Conservation (phyloP, 345 rosid genomes). For the Syzygium grande region DNA sequence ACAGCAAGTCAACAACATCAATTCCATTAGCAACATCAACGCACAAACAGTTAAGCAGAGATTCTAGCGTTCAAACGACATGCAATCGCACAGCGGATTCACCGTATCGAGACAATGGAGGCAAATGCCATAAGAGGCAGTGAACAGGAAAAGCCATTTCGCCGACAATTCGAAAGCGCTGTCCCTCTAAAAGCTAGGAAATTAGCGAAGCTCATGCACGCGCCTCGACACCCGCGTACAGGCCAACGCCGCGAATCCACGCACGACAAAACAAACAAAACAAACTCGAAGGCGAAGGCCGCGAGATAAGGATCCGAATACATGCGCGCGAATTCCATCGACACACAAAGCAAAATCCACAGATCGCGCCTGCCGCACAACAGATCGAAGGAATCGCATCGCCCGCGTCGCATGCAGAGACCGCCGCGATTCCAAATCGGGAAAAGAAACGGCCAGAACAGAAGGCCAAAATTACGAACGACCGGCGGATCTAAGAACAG, state of each 20-base stretch:
- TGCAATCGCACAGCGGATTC: not conserved
- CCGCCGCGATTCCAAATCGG: not conserved
- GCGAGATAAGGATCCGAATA: not conserved
- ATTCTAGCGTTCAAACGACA: not conserved
- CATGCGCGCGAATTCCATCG: not conserved
- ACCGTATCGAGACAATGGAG: not conserved
- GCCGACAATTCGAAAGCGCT: not conserved
- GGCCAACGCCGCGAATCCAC: not conserved
- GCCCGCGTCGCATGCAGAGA: not conserved
- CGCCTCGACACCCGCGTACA: not conserved
- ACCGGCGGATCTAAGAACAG: not conserved
- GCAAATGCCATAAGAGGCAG: not conserved
- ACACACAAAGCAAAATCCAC: not conserved
- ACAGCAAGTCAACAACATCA: not conserved
- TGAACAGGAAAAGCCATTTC: not conserved
- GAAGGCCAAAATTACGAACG: not conserved
- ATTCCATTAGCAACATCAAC: not conserved
- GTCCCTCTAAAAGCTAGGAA: not conserved
- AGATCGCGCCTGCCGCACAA: not conserved
- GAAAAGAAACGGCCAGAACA: not conserved
- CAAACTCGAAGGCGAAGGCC: not conserved
- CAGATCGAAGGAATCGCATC: slow-evolving; percentile 4
- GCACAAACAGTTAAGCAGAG: not conserved
- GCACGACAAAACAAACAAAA: not conserved
- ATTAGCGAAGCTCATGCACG: not conserved